Evolutionary conservation across 371 early-diverging fungal species (phyloP).

Genomic region (Chytridium lagenaria): DNA sequence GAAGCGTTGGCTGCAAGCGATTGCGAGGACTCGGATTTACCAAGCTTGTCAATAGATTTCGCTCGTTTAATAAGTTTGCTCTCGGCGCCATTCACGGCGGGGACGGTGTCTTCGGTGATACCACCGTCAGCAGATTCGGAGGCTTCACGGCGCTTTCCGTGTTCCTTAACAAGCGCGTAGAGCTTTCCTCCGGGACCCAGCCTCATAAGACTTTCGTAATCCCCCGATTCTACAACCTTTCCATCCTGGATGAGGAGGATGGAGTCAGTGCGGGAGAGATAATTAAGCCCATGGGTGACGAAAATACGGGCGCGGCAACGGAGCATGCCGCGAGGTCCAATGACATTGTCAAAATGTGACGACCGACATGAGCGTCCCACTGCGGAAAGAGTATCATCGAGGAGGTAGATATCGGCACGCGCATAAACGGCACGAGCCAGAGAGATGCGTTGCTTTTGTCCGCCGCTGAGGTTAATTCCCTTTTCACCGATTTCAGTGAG

Average conservation of each 20-base stretch:
- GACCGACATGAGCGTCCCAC: slow-evolving; percentile 62
- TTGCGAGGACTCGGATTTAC: slow-evolving; percentile 17
- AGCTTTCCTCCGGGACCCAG: slow-evolving; percentile 59
- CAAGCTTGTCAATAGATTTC: not conserved
- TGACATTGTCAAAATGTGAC: slow-evolving; percentile 81
- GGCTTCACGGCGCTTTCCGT: slow-evolving; percentile 50
- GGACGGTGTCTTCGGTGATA: not conserved
- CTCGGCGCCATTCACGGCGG: slow-evolving; percentile 1
- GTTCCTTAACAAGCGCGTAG: slow-evolving; percentile 50
- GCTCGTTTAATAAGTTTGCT: slow-evolving; percentile 1
- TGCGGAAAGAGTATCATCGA: slow-evolving; percentile 58
- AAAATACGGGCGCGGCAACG: slow-evolving; percentile 81
- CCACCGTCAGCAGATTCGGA: slow-evolving; percentile 36
- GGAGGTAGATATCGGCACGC: slow-evolving; percentile 67
- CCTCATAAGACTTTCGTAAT: slow-evolving; percentile 69
- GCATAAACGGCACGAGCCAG: slow-evolving; percentile 53
- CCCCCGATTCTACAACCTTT: slow-evolving; percentile 74
- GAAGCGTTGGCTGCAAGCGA: slow-evolving; percentile 20
- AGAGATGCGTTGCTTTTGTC: slow-evolving; percentile 53
- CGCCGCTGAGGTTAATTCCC: slow-evolving; percentile 80
- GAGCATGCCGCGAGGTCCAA: slow-evolving; percentile 83
- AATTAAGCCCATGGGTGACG: slow-evolving; percentile 79
- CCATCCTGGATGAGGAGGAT: slow-evolving; percentile 82
- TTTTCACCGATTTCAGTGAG: slow-evolving; percentile 93
- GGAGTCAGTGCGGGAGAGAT: slow-evolving; percentile 68